Percentiles rank a stretch among this genome's conserved stretches.
Evolutionary conservation across 768 basidiomycete species (phyloP).

Genomic region (Tricholoma bakamatsutake): DNA sequence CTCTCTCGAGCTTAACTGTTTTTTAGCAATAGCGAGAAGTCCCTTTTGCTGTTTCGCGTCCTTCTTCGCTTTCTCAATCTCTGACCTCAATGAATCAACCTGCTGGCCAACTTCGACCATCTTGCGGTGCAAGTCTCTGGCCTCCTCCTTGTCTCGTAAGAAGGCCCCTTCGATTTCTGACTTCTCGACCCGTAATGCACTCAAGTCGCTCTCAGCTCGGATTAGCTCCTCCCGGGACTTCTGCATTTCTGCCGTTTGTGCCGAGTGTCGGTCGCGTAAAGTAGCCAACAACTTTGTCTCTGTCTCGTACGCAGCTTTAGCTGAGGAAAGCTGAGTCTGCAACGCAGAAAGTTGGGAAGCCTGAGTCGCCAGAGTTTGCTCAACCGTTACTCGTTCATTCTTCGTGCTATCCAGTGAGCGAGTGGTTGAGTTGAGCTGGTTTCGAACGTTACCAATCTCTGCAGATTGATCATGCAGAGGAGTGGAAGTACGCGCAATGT

Average conservation of each 20-base stretch:
- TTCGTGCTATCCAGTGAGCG: slow-evolving; percentile 61
- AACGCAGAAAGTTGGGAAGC: slow-evolving; percentile 72
- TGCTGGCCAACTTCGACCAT: slow-evolving; percentile 79
- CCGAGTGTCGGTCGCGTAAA: slow-evolving; percentile 60
- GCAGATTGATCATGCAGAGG: slow-evolving; percentile 69
- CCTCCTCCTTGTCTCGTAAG: slow-evolving; percentile 91
- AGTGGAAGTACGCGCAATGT: slow-evolving; percentile 39
- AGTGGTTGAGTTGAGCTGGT: slow-evolving; percentile 78
- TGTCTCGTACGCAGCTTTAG: slow-evolving; percentile 81
- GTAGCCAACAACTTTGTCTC: slow-evolving; percentile 67
- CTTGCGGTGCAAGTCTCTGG: slow-evolving; percentile 74
- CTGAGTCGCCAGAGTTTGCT: slow-evolving; percentile 59
- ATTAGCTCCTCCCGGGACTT: slow-evolving; percentile 77
- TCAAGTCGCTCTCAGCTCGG: slow-evolving; percentile 85
- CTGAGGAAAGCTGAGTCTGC: slow-evolving; percentile 76
- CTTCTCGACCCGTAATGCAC: slow-evolving; percentile 84
- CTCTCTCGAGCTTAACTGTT: slow-evolving; percentile 86
- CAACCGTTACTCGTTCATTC: slow-evolving; percentile 59
- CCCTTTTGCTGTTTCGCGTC: slow-evolving; percentile 97
- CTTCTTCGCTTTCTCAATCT: slow-evolving; percentile 85
- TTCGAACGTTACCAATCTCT: slow-evolving; percentile 84
- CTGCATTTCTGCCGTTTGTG: slow-evolving; percentile 68
- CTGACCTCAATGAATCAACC: slow-evolving; percentile 60
- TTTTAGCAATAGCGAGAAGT: slow-evolving; percentile 87
- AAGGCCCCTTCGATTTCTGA: slow-evolving; percentile 83